phyloP scores from a whole-genome alignment of 768 basidiomycete genomes.

The Amanita subjunquillea region DNA sequence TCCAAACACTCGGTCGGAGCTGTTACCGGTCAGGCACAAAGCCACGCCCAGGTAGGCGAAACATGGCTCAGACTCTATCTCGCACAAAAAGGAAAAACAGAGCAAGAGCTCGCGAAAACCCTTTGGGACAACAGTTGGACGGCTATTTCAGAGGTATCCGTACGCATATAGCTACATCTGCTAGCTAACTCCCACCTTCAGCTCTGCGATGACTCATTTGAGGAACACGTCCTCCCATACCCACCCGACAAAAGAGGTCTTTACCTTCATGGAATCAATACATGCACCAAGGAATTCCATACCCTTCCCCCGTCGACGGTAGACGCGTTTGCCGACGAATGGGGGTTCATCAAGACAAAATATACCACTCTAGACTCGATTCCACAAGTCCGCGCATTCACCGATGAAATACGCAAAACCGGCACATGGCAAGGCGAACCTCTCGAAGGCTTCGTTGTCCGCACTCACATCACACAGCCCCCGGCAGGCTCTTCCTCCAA shows the following conservation, averaged over 20 bases:
- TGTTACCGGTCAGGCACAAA: constrained; percentile 26
- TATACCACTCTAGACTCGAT: constrained; percentile 51
- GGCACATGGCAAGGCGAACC: constrained; percentile 79
- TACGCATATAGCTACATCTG: neutral
- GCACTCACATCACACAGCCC: constrained; percentile 49
- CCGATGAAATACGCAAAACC: constrained; percentile 48
- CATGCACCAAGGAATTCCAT: constrained; percentile 50
- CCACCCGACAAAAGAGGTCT: constrained; percentile 77
- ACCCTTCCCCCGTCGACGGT: constrained; percentile 63
- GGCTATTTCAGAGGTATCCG: constrained; percentile 78
- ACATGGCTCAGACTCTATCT: constrained; percentile 73
- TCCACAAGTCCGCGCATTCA: constrained; percentile 62
- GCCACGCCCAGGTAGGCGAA: constrained; percentile 81
- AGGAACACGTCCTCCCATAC: constrained; percentile 90
- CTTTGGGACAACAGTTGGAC: constrained; percentile 85
- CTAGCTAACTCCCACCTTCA: constrained; percentile 18
- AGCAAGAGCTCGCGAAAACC: constrained; percentile 59
- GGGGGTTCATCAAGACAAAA: constrained; percentile 82
- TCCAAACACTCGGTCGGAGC: constrained; percentile 89
- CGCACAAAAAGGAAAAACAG: constrained; percentile 45
- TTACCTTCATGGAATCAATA: constrained; percentile 88
- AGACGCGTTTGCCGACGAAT: constrained; percentile 74
- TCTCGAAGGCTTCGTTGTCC: constrained; percentile 92
- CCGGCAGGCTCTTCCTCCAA: constrained; percentile 17
- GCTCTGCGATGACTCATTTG: constrained; percentile 96